Conservation (phyloP, 1,284 basidiomycete species). For the Phlebopus sp. region DNA sequence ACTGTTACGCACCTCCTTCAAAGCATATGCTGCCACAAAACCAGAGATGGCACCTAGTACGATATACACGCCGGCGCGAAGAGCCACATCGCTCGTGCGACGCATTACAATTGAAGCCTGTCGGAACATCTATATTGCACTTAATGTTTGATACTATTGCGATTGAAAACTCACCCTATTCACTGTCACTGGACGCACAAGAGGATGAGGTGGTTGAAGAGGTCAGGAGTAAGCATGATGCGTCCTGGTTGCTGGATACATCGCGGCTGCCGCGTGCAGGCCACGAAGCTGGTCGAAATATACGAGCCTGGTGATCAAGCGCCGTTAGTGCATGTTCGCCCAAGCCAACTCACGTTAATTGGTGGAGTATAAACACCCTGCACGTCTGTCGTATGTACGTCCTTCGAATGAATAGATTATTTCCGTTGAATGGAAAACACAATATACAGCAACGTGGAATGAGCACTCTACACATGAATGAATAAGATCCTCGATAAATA, state of each 20-base stretch:
- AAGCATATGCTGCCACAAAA: slow-evolving; percentile 20
- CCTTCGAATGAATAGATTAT: too few species aligned
- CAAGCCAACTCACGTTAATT: too few species aligned
- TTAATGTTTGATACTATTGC: too few species aligned
- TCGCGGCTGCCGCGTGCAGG: not conserved
- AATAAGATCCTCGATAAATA: too few species aligned
- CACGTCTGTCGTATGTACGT: too few species aligned
- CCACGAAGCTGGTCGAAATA: not conserved
- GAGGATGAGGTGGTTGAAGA: not conserved
- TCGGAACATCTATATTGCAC: not conserved
- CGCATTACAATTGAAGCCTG: slow-evolving; percentile 7
- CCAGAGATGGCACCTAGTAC: slow-evolving; percentile 13
- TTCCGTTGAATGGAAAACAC: too few species aligned
- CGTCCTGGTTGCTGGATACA: not conserved
- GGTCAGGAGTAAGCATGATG: not conserved
- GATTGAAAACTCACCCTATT: not conserved
- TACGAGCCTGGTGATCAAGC: too few species aligned
- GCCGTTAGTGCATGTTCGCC: too few species aligned
- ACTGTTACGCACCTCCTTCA: slow-evolving; percentile 13
- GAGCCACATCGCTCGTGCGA: slow-evolving; percentile 9
- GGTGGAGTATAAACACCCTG: too few species aligned
- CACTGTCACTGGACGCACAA: too few species aligned
- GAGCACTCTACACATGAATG: too few species aligned
- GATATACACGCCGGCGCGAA: slow-evolving; percentile 14
- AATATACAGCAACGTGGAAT: too few species aligned